Evolutionary conservation across 106 monocot species (phyloP), one percentile per base, ranked within the genome.

Genomic region (Dendrobium officinale): DNA sequence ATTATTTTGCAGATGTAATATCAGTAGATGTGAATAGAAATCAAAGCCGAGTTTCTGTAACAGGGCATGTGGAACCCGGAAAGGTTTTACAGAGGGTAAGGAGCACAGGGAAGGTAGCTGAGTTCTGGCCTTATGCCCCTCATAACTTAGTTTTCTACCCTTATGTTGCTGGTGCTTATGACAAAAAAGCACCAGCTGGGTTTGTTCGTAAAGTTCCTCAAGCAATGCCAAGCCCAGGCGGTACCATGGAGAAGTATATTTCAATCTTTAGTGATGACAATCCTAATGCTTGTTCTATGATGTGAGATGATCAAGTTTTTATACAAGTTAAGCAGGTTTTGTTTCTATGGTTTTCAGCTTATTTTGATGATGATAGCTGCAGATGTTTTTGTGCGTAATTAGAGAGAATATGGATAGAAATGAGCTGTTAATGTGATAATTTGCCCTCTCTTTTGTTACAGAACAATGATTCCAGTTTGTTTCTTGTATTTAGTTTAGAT

Each of bases 241-340:
- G 55, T 2, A 18, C 68, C 0, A 67, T 80, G 20, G 87, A 85
- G 79, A 79, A 72, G 70, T 84, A 85, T 72, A 58, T 67, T 0
- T 82, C 79, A 24, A 15, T 92, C 42, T 92, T 92, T 77, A 92
- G 89, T 76, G 91, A 92, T 20, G 91, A 92, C 5, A 92, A 92
- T 43, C 77, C 87, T 0, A 84, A 92, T 58, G 86, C 91, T 37
- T 92, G 91, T 51, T 73, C 87, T 17, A 42, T 92, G 17, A 92
- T 89, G 91, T 92, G 87, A 89, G 49, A 6, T 5, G 19, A 70
- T 1, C 9, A 8, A 9, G 70, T n/a, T 22, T 3, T 20, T 4
- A 4, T 16, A n/a, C 3, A 33, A 37, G 37, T 37, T 3, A 26
- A 66, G n/a, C n/a, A 20, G 66, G n/a, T 19, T 66, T 66, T 37